Conservation (phyloP, 768 basidiomycete genomes). For the Mycena latifolia region DNA sequence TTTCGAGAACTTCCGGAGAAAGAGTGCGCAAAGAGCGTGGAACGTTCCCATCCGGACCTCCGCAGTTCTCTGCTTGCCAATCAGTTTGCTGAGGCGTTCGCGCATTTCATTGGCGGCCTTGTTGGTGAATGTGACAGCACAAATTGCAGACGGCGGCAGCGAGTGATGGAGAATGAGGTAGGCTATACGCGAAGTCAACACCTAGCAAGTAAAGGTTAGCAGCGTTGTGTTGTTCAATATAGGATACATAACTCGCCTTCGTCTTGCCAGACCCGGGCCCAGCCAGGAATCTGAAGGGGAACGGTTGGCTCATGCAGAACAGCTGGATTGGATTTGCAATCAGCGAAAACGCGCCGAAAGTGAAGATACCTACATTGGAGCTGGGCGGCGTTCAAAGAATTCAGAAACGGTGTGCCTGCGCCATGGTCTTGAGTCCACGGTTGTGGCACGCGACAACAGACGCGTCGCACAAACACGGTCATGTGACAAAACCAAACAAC, state of each 20-base stretch:
- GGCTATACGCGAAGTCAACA: conserved; percentile 77
- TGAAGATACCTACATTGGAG: conserved; percentile 45
- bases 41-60: conserved; percentile 81
- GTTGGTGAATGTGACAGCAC: conserved; percentile 90
- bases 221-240: neutral
- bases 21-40: conserved; percentile 80
- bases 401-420: conserved; percentile 32
- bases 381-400: conserved; percentile 53
- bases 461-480: conserved; percentile 16
- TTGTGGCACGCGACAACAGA: neutral
- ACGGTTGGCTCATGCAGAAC: conserved; percentile 71
- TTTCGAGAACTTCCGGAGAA: conserved; percentile 74
- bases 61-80: conserved; percentile 70
- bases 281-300: conserved; percentile 85
- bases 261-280: conserved; percentile 85
- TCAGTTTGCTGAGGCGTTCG: conserved; percentile 71
- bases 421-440: no score
- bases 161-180: conserved; percentile 68
- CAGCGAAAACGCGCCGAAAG: neutral
- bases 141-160: conserved; percentile 70
- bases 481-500: conserved; percentile 11
- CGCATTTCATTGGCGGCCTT: conserved; percentile 93
- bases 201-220: conserved; percentile 45
- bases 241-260: conserved; percentile 52
- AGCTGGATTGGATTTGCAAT: conserved; percentile 57